Conservation (phyloP, 352 stramenopile species). For the Phytophthora litchii region DNA sequence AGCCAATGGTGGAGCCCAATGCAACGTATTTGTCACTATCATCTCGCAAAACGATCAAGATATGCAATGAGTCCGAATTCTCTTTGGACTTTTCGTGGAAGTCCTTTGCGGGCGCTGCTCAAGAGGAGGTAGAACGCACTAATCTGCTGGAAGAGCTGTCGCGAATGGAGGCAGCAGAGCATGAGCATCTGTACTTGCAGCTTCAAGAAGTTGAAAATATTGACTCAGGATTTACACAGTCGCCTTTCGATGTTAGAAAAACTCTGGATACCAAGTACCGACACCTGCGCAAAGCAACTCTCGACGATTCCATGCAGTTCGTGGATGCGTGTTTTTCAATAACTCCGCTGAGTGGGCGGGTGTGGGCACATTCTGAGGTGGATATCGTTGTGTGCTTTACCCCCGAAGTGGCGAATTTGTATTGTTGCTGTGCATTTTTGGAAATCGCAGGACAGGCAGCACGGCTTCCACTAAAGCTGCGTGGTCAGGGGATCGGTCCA, state of each 20-base stretch:
- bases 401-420: conserved; percentile 80
- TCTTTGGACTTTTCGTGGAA: conserved; percentile 94
- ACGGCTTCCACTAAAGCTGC: conserved; percentile 90
- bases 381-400: conserved; percentile 93
- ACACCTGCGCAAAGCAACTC: conserved; percentile 86
- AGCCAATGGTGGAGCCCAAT: conserved; percentile 81
- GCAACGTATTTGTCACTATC: conserved; percentile 93
- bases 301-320: conserved; percentile 94
- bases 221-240: conserved; percentile 35
- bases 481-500: conserved; percentile 91
- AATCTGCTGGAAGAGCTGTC: conserved; percentile 85
- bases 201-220: conserved; percentile 27
- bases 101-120: conserved; percentile 71
- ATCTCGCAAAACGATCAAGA: conserved; percentile 90
- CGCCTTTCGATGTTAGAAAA: conserved; percentile 64
- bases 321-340: conserved; percentile 93
- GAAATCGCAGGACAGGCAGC: conserved; percentile 91
- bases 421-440: conserved; percentile 84
- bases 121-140: conserved; percentile 86
- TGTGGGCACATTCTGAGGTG: conserved; percentile 93
- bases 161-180: conserved; percentile 75
- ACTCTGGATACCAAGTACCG: conserved; percentile 92
- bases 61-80: conserved; percentile 93
- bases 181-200: conserved; percentile 72
- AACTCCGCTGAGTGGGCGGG: conserved; percentile 84